phyloP scores from a whole-genome alignment of 495 filamentous ascomycete species.

The Neurospora sp. region DNA sequence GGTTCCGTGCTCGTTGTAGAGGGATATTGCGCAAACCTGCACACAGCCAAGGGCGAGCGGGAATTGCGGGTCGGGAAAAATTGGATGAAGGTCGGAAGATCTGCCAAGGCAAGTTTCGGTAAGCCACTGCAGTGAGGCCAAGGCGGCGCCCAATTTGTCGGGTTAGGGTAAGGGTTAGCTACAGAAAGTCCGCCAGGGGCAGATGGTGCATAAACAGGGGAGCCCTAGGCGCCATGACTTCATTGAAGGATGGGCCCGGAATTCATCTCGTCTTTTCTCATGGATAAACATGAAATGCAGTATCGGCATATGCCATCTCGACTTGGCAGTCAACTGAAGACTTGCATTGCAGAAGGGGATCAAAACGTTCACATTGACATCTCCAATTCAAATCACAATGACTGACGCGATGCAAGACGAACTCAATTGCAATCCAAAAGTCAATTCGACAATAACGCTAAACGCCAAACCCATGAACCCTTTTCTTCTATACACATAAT shows the following conservation, averaged over 20 bases:
- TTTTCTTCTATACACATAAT: not conserved
- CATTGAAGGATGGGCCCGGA: not conserved
- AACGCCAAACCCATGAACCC: not conserved
- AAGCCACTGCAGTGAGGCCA: not conserved
- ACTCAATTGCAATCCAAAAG: not conserved
- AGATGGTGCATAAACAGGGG: not conserved
- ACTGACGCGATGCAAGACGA: not conserved
- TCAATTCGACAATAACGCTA: not conserved
- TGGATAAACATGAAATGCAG: not conserved
- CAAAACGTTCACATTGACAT: not conserved
- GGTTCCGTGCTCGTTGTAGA: slow-evolving; percentile 1
- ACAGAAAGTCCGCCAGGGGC: not conserved
- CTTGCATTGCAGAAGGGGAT: not conserved
- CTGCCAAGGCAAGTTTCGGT: slow-evolving; percentile 19
- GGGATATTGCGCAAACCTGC: slow-evolving; percentile 20
- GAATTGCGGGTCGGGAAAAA: slow-evolving; percentile 17
- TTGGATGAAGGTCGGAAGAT: slow-evolving; percentile 25
- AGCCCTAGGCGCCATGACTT: not conserved
- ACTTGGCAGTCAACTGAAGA: not conserved
- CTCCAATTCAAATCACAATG: not conserved
- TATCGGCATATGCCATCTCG: not conserved
- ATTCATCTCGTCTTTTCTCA: not conserved
- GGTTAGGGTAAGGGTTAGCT: not conserved
- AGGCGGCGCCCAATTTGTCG: not conserved
- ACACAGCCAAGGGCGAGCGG: slow-evolving; percentile 2